These are phyloP conservation scores for Hymenoscyphus linearis DNA, from an alignment of 2,329 filamentous ascomycete species.

Conservation along the genomic window DNA sequence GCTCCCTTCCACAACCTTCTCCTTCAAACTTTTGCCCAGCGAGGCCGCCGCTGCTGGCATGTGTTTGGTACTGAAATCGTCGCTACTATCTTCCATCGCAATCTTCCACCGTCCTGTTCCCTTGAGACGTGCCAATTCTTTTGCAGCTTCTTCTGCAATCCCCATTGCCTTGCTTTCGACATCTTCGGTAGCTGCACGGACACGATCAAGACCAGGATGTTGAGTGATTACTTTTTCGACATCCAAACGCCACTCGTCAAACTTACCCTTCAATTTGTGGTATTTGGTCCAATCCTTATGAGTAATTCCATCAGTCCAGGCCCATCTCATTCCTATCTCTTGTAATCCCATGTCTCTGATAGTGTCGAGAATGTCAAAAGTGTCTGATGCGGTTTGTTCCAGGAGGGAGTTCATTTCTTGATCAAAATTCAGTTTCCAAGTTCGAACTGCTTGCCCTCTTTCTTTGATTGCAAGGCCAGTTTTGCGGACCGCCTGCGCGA, in stretches of 20 bases:
- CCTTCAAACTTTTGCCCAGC: constrained; percentile 31
- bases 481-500: constrained; percentile 48
- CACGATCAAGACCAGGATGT: constrained; percentile 64
- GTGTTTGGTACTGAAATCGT: constrained; percentile 70
- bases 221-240: constrained; percentile 70
- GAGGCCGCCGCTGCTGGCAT: constrained; percentile 53
- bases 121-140: constrained; percentile 75
- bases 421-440: constrained; percentile 57
- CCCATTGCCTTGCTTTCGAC: constrained; percentile 77
- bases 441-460: constrained; percentile 57
- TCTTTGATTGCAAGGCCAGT: constrained; percentile 58
- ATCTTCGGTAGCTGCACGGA: constrained; percentile 61
- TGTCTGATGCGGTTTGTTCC: constrained; percentile 54
- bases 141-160: constrained; percentile 70
- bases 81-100: constrained; percentile 62
- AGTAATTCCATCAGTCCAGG: constrained; percentile 89
- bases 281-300: constrained; percentile 98
- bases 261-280: constrained; percentile 76
- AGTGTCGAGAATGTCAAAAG: constrained; percentile 61
- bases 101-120: constrained; percentile 83
- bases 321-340: constrained; percentile 75
- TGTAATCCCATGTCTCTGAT: constrained; percentile 66
- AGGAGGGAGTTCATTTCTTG: constrained; percentile 51
- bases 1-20: constrained; percentile 26
- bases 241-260: constrained; percentile 79